phyloP scores from a whole-genome alignment of 2,329 filamentous ascomycete species.

The Pezicula carpinea region DNA sequence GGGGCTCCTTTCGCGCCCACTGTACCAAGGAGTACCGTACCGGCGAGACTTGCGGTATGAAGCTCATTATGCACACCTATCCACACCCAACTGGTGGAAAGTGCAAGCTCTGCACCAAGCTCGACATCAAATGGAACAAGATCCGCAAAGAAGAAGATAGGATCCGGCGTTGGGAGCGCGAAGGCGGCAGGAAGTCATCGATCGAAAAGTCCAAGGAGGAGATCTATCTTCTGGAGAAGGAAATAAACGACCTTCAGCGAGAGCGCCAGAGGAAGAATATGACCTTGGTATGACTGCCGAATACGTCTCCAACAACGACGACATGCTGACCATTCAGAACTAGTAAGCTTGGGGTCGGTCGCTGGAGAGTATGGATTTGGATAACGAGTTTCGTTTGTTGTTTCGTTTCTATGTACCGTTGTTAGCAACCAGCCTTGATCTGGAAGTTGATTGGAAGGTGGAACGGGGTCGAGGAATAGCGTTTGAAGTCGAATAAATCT shows the following conservation, averaged over 20 bases:
- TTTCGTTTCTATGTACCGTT: background rate
- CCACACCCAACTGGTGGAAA: slow-evolving; percentile 47
- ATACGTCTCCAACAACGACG: background rate
- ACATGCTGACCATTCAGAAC: background rate
- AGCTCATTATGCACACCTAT: slow-evolving; percentile 74
- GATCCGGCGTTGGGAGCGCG: slow-evolving; percentile 70
- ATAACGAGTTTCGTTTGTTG: background rate
- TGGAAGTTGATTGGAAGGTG: background rate
- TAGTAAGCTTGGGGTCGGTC: slow-evolving; percentile 1
- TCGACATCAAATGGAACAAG: slow-evolving; percentile 77
- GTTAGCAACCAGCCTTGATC: background rate
- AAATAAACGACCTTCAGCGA: slow-evolving; percentile 46
- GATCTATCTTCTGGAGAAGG: slow-evolving; percentile 59
- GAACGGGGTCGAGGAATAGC: background rate
- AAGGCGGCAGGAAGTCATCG: slow-evolving; percentile 59
- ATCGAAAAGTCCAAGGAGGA: slow-evolving; percentile 68
- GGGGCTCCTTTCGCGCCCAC: slow-evolving; percentile 88
- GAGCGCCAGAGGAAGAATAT: slow-evolving; percentile 31
- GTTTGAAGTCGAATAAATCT: background rate
- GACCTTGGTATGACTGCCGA: background rate
- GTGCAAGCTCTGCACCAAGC: slow-evolving; percentile 86
- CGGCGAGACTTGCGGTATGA: slow-evolving; percentile 93
- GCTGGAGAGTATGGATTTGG: background rate
- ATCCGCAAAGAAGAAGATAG: slow-evolving; percentile 70
- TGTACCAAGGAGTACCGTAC: slow-evolving; percentile 94